phyloP scores from a whole-genome alignment of 1,139 yeast species.

The Saccharomyces hybrid region DNA sequence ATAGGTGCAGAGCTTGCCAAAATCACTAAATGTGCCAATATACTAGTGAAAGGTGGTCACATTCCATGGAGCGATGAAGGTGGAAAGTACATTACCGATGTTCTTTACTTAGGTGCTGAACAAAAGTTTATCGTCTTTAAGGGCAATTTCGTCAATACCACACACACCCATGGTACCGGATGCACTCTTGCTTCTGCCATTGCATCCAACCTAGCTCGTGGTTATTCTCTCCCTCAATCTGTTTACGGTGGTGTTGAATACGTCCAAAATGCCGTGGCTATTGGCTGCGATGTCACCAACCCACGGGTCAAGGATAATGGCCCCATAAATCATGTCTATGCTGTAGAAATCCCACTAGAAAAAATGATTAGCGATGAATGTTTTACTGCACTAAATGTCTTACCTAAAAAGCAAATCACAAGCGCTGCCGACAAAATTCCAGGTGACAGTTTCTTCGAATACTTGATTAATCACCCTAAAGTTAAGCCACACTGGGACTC shows the following conservation, averaged over 20 bases:
- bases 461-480: constrained; percentile 48
- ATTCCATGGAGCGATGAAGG: constrained; percentile 41
- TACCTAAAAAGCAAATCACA: constrained; percentile 22
- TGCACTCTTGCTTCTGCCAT: constrained; percentile 81
- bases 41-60: constrained; percentile 82
- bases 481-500: constrained; percentile 49
- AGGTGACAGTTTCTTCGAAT: constrained; percentile 41
- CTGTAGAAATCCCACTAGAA: constrained; percentile 34
- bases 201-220: constrained; percentile 64
- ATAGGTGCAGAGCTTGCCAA: constrained; percentile 42
- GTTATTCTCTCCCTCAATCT: constrained; percentile 40
- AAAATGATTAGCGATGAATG: constrained; percentile 28
- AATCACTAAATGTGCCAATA: constrained; percentile 42
- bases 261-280: constrained; percentile 56
- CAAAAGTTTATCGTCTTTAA: constrained; percentile 40
- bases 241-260: constrained; percentile 53
- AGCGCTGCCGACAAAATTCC: constrained; percentile 12
- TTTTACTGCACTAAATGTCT: constrained; percentile 21
- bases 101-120: constrained; percentile 45
- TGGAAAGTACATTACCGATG: constrained; percentile 43
- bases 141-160: constrained; percentile 43
- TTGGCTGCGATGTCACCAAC: constrained; percentile 38
- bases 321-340: constrained; percentile 57
- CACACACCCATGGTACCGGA: constrained; percentile 82
- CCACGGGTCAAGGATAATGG: constrained; percentile 46